phyloP scores from a whole-genome alignment of 768 basidiomycete genomes.

The Mycena floridula region DNA sequence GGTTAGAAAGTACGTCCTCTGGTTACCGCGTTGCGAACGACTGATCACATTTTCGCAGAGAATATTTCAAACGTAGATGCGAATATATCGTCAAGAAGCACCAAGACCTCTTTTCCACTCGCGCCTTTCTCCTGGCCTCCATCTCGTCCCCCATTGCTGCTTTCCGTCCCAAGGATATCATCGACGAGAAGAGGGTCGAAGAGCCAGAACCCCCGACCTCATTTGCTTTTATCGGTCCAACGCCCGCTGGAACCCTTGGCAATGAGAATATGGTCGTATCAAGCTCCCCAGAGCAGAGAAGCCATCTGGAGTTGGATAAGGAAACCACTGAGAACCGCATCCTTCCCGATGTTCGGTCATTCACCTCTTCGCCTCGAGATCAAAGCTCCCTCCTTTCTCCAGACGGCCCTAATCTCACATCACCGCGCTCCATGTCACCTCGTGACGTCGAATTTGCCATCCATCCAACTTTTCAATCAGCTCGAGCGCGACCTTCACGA shows the following conservation, averaged over 20 bases:
- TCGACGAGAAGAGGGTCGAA: constrained; percentile 7
- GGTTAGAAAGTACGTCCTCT: constrained; percentile 42
- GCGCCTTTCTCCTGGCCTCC: constrained; percentile 22
- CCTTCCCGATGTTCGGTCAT: too few relatives aligned
- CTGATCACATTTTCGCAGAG: constrained; percentile 18
- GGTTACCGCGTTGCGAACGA: background rate
- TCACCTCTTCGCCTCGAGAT: too few relatives aligned
- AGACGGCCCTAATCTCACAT: too few relatives aligned
- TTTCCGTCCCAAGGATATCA: constrained; percentile 4
- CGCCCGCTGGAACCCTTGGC: constrained; percentile 16
- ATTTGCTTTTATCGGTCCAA: too few relatives aligned
- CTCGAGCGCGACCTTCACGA: background rate
- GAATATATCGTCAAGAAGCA: constrained; percentile 29
- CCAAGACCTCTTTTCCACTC: constrained; percentile 12
- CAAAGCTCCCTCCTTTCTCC: too few relatives aligned
- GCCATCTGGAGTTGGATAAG: too few relatives aligned
- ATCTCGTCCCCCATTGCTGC: constrained; percentile 26
- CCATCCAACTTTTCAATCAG: background rate
- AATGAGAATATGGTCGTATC: constrained; percentile 25
- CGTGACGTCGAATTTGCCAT: too few relatives aligned
- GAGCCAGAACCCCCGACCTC: constrained; percentile 5
- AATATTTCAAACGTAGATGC: constrained; percentile 32
- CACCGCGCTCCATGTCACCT: too few relatives aligned
- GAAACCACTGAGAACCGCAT: too few relatives aligned
- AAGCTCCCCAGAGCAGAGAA: constrained; percentile 24